Evolutionary conservation across 352 stramenopile genomes (phyloP).

Genomic region (Pythium insidiosum): DNA sequence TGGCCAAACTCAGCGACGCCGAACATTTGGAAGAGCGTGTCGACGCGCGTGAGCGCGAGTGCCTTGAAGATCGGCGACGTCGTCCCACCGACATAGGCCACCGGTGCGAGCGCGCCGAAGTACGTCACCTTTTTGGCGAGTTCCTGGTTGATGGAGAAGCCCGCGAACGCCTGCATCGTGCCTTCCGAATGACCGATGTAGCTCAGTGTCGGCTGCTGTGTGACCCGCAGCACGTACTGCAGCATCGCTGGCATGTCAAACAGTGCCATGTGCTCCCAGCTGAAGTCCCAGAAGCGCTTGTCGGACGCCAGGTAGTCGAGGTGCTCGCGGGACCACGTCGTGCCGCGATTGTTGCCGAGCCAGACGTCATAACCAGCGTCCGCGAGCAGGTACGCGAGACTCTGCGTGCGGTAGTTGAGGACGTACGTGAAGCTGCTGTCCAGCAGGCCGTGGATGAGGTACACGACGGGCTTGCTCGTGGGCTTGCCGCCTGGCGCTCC

Average conservation of each 20-base stretch:
- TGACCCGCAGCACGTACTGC: slow-evolving; percentile 30
- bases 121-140: slow-evolving; percentile 54
- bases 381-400: slow-evolving; percentile 43
- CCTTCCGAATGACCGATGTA: slow-evolving; percentile 60
- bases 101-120: slow-evolving; percentile 47
- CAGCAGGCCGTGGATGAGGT: slow-evolving; percentile 42
- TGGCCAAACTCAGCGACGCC: slow-evolving; percentile 41
- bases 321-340: slow-evolving; percentile 44
- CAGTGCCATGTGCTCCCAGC: slow-evolving; percentile 43
- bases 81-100: slow-evolving; percentile 31
- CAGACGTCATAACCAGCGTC: slow-evolving; percentile 57
- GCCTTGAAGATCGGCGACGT: slow-evolving; percentile 33
- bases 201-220: slow-evolving; percentile 27
- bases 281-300: slow-evolving; percentile 44
- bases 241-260: slow-evolving; percentile 54
- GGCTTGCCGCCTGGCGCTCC: slow-evolving; percentile 4
- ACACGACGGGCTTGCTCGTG: slow-evolving; percentile 46
- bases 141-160: slow-evolving; percentile 44
- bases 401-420: slow-evolving; percentile 51
- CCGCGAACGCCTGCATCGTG: slow-evolving; percentile 53
- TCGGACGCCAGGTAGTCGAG: slow-evolving; percentile 30
- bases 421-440: slow-evolving; percentile 59
- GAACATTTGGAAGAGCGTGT: slow-evolving; percentile 29
- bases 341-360: slow-evolving; percentile 57
- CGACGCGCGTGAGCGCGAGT: slow-evolving; percentile 36